Conservation (phyloP, 148 eudicot species). For the Rhododendron simsii region DNA sequence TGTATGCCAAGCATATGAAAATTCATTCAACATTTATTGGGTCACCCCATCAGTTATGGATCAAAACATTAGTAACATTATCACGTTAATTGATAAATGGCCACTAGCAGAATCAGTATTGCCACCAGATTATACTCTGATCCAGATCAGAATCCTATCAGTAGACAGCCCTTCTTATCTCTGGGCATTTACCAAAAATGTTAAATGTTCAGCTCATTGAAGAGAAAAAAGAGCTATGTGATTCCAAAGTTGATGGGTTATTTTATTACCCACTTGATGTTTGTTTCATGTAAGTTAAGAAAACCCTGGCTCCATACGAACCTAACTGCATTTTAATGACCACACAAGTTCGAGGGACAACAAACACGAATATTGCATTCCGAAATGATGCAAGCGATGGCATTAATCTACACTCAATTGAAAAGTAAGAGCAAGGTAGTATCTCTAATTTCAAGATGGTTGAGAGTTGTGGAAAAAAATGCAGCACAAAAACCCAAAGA, state of each 20-base stretch:
- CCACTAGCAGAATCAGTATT: no score
- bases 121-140: background rate
- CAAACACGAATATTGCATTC: background rate
- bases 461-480: background rate
- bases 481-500: background rate
- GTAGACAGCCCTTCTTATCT: background rate
- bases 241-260: background rate
- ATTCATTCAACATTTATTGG: background rate
- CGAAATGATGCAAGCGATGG: background rate
- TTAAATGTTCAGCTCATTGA: background rate
- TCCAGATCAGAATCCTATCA: background rate
- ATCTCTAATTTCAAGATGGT: background rate
- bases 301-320: background rate
- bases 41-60: background rate
- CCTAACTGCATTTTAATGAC: background rate
- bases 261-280: background rate
- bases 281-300: background rate
- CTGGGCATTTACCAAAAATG: background rate
- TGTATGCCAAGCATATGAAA: background rate
- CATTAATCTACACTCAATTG: background rate
- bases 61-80: background rate
- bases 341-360: background rate
- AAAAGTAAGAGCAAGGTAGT: background rate
- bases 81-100: background rate
- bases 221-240: background rate